phyloP scores from a whole-genome alignment of 2,329 filamentous ascomycete species.

The Emergomyces pasteurianus region DNA sequence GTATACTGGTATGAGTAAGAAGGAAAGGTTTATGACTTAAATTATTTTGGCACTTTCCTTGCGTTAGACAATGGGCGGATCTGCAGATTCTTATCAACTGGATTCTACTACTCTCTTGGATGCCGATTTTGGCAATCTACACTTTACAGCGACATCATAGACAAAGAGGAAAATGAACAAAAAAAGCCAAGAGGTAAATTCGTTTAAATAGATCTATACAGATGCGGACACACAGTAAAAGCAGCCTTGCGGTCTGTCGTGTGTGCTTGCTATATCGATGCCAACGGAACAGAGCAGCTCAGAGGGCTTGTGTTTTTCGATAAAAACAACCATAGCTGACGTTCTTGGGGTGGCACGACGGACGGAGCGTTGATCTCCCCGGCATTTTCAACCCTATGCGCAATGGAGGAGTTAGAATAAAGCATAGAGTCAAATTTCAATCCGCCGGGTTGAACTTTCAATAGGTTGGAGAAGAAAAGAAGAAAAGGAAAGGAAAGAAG shows the following conservation, averaged over 20 bases:
- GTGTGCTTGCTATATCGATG: constrained; percentile 28
- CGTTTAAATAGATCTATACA: background rate
- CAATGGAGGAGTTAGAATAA: constrained; percentile 25
- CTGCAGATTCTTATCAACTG: background rate
- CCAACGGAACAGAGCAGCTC: constrained; percentile 38
- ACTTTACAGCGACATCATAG: too few relatives aligned
- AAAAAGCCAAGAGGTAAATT: background rate
- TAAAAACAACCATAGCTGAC: constrained; percentile 26
- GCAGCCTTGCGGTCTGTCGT: background rate
- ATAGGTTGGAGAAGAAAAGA: constrained; percentile 30
- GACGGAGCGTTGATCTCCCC: constrained; percentile 35
- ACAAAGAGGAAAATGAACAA: background rate
- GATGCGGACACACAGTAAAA: background rate
- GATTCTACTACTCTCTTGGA: background rate
- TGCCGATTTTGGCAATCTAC: background rate
- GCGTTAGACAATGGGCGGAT: background rate
- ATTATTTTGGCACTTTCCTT: background rate
- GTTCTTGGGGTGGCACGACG: constrained; percentile 38
- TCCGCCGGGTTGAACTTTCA: constrained; percentile 45
- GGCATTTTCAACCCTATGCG: constrained; percentile 49
- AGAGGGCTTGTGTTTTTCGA: constrained; percentile 14
- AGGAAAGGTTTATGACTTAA: background rate
- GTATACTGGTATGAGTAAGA: background rate
- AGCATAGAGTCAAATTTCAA: constrained; percentile 49
- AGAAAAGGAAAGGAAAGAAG: constrained; percentile 15